Evolutionary conservation across 805 yeast species (phyloP), one percentile per base, ranked within the genome.

Genomic region (Suhomyces xylopsoci): DNA sequence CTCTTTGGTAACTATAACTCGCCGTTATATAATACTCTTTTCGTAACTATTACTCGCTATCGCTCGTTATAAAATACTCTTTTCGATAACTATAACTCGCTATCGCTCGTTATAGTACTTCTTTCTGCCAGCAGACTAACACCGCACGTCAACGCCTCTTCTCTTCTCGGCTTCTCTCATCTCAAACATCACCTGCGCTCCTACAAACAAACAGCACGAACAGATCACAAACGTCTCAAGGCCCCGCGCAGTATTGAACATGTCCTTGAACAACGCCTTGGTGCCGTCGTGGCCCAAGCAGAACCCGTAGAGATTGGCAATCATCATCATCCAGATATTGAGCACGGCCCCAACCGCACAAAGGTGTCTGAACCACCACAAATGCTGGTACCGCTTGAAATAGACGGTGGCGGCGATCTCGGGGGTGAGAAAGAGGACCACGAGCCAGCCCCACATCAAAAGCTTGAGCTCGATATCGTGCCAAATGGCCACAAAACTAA

Each of bases 301-400:
- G 69, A 94, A 94, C 0, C 99, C 99, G 63, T 88, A 90, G 50
- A 96, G 71, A 62, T 94, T 94, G 14, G 98, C 98, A 58, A 91
- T 80, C 91, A 94, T 91, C 99, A 94, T 93, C 87, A 93, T 81
- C 97, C 97, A 93, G 52, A 94, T 87, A 67, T 94, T 94, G 20
- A 79, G 63, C 26, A 92, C 96, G 3, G 93, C 97, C 3, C 99
- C 99, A 5, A 82, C 58, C 0, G 91, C 97, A 69, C 97, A 89
- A 12, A 85, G 62, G 64, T 87, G 88, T 59, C 97, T 80, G 68
- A 79, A 94, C 89, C 93, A 85, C 76, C 85, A 79, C 52, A 69
- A 61, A 8, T 69, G 59, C 14, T 72, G 70, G 62, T 70, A 84
- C 54, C 65, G 68, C 38, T 68, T 66, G 60, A 75, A 70, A 52